Base-by-base conservation (phyloP, 1,284 basidiomycete genomes). In the Mycena citricolor region DNA sequence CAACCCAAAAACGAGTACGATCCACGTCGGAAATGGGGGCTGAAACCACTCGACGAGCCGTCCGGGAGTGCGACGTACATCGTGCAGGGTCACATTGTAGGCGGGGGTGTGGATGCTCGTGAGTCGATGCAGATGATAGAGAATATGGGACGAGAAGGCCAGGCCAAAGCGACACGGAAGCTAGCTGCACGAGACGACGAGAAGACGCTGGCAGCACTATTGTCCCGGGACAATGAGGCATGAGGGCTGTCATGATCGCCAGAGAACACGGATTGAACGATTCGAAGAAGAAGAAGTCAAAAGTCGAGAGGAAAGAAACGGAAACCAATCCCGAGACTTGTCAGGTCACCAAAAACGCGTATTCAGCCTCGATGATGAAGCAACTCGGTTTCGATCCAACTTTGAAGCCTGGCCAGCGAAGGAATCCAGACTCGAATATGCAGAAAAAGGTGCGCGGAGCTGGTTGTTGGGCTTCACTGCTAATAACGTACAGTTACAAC, bases 301-400 rank as follows among this genome's bases (percentile, higher is more conserved):
- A 52, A 45, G 62, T 59, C 44, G 54, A 55, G 49, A 54, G 40
- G 12, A 42, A 42, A 30, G 39, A 38, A 10, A 42, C 40, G 37
- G 47, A 52, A 44, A 41, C 23, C 46, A 20, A 32, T 34, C 29
- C 48, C 50, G 17, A 37, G n/a, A n/a, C n/a, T n/a, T n/a, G n/a
- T n/a, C n/a, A n/a, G n/a, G n/a, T n/a, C n/a, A n/a, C 44, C 8
- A 77, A 73, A 61, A 70, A 66, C 34, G 71, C 75, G 3, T 88
- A 83, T 60, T 80, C 82, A 26, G 81, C 82, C 1, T 65, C 68
- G 32, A 60, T 84, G 22, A 78, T 90, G 57, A 81, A 81, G 54
- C 68, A 74, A 8, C 68, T 90, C 11, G 86, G 86, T 1, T 90
- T 89, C 47, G 83, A 90, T 63, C 86, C 86, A 19, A 76, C 78